Percentiles rank a stretch among this genome's conserved stretches.
Evolutionary conservation across 371 early-diverging fungal species (phyloP).

Genomic region (Blakeslea trispora): DNA sequence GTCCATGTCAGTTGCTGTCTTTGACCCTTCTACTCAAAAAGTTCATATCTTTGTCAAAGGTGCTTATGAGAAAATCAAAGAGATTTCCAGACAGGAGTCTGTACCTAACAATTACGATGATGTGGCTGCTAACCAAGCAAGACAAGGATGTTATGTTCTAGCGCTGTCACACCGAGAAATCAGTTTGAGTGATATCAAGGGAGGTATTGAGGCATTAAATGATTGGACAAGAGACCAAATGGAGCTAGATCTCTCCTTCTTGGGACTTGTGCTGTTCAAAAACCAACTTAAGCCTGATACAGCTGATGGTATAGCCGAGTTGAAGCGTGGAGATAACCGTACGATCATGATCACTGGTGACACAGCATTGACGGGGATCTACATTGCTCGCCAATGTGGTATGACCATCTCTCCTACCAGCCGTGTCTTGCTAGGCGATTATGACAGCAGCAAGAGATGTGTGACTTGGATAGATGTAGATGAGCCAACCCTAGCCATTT

Average conservation of each 20-base stretch:
- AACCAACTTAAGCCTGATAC: constrained; percentile 88
- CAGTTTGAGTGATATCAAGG: constrained; percentile 32
- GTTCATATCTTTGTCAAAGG: constrained; percentile 82
- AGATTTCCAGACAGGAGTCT: constrained; percentile 49
- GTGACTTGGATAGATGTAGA: constrained; percentile 61
- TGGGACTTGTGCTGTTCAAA: constrained; percentile 83
- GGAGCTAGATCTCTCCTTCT: constrained; percentile 66
- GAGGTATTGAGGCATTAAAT: constrained; percentile 44
- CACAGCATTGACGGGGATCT: constrained; percentile 85
- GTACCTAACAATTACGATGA: constrained; percentile 69
- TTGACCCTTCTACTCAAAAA: constrained; percentile 56
- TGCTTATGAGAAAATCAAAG: constrained; percentile 78
- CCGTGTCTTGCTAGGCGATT: constrained; percentile 56
- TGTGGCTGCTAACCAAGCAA: constrained; percentile 59
- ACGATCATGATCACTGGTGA: constrained; percentile 96
- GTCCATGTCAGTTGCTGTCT: constrained; percentile 83
- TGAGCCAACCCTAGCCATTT: constrained; percentile 36
- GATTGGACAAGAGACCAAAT: constrained; percentile 63
- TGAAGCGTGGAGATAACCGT: constrained; percentile 76
- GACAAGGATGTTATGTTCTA: constrained; percentile 81
- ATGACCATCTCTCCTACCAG: constrained; percentile 52
- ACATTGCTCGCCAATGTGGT: constrained; percentile 80
- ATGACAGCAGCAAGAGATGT: constrained; percentile 26
- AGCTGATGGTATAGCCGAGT: constrained; percentile 65
- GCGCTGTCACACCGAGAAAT: constrained; percentile 67